A percentile compares a stretch with the other conserved stretches of the same genome.
Conservation (phyloP, 1,284 basidiomycete genomes). For the Papiliotrema fonsecae region DNA sequence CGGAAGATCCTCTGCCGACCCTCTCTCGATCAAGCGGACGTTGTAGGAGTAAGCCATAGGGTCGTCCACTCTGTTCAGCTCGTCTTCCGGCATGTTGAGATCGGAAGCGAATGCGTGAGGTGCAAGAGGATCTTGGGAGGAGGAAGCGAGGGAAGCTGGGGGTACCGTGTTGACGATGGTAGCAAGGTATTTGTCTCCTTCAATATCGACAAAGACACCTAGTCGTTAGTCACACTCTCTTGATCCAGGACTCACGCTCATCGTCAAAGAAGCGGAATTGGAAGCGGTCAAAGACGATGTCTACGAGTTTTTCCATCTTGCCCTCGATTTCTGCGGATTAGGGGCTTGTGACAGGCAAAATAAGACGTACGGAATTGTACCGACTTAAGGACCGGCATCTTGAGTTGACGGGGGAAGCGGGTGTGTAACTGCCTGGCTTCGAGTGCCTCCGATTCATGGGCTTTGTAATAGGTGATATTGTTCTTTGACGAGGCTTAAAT, state of each 20-base stretch:
- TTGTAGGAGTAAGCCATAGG: conserved; percentile 81
- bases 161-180: conserved; percentile 36
- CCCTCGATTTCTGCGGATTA: conserved; percentile 76
- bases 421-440: conserved; percentile 83
- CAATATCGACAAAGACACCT: conserved; percentile 79
- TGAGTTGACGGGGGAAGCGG: conserved; percentile 86
- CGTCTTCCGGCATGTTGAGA: conserved; percentile 67
- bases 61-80: conserved; percentile 68
- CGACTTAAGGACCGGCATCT: conserved; percentile 79
- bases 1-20: conserved; percentile 20
- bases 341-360: not conserved
- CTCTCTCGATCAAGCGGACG: conserved; percentile 61
- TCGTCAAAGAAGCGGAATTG: conserved; percentile 87
- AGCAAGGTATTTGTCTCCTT: conserved; percentile 66
- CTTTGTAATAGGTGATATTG: conserved; percentile 88
- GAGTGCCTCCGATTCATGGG: conserved; percentile 80
- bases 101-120: conserved; percentile 64
- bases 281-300: conserved; percentile 90
- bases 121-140: conserved; percentile 1
- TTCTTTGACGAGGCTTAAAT: conserved; percentile 92
- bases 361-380: conserved; percentile 95
- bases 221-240: not conserved
- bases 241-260: conserved; percentile 63
- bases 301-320: conserved; percentile 87
- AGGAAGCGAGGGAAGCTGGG: conserved; percentile 54